Base-by-base conservation (phyloP, 2,329 filamentous ascomycete species). In the Ceratocystis colombiana region DNA sequence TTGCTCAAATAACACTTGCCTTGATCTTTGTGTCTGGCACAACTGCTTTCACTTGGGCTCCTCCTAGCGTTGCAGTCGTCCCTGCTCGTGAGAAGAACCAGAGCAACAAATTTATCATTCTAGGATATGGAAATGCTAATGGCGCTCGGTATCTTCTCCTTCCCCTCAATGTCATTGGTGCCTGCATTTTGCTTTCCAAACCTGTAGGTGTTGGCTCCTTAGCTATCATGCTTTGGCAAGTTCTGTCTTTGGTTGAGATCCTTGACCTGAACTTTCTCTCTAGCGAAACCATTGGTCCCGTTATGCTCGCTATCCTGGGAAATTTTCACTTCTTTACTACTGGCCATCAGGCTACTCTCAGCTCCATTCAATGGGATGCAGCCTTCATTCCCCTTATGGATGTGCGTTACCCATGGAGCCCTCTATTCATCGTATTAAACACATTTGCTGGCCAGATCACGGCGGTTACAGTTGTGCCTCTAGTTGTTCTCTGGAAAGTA, bases 281-380 rank as follows among this genome's bases (percentile, higher is more conserved):
- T 17, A 79, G 83, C 62, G 86, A 85, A 57, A 81, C 90, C 5
- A 88, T 97, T 71, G 93, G 91, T 0, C 92, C 94, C 22, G 79
- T 94, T 48, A 81, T 95, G 69, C 83, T 97, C 30, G 93, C 86
- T 10, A 77, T 97, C n/a, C 84, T 99, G 0, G 94, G 92, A 68
- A 90, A 88, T 72, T 96, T 93, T 76, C 87, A 96, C 78, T 99
- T 87, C 79, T 99, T 99, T 84, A 96, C 96, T 74, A 99, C 94
- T 0, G 94, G 94, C 68, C 94, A 99, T 75, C 93, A 97, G 76
- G 93, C 93, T 12, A 88, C 86, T 0, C 82, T 96, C 28, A 83
- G 87, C 70, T 89, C 86, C 70, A 93, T 99, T 72, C 94, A 99
- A 73, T 99, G 94, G 94, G 94, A 99, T 77, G 84, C 85, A 22